Percentiles rank a stretch among this genome's conserved stretches.
Evolutionary conservation across 2,329 filamentous ascomycete species (phyloP).

Genomic region (Parafenestella ontariensis): DNA sequence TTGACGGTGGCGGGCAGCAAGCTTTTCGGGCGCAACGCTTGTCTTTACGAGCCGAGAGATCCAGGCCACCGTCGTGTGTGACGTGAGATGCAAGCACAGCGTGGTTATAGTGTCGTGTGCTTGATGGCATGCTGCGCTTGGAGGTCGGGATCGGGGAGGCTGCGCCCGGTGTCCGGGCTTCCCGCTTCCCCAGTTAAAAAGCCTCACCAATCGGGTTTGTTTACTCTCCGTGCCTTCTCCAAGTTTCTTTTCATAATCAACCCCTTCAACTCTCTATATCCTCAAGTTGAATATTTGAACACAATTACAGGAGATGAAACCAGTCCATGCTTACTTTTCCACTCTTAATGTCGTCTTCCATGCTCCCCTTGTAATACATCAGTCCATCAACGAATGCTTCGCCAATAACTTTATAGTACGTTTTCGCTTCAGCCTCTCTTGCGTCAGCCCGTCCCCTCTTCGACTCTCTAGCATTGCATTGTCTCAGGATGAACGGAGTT

Average conservation of each 20-base stretch:
- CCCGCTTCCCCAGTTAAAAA: neutral
- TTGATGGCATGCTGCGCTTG: neutral
- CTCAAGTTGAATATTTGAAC: no score
- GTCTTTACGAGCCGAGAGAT: neutral
- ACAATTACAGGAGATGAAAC: neutral
- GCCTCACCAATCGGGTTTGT: neutral
- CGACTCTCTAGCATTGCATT: neutral
- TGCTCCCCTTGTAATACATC: constrained; percentile 10
- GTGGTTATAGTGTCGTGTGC: neutral
- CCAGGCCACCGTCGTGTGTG: neutral
- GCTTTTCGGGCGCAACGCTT: constrained; percentile 11
- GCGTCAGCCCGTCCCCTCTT: neutral
- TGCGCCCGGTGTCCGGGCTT: no score
- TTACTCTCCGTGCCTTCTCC: no score
- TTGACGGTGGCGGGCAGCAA: constrained; percentile 13
- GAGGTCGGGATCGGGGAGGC: neutral
- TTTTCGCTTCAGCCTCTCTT: neutral
- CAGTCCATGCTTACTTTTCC: neutral
- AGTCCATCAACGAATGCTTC: constrained; percentile 12
- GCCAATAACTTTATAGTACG: constrained; percentile 11
- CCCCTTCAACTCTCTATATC: no score
- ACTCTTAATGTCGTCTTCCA: neutral
- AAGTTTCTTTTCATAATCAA: no score
- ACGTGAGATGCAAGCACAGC: neutral
- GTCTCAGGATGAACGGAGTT: constrained; percentile 5